A percentile compares a stretch with the other conserved stretches of the same genome.
Conservation (phyloP, 768 basidiomycete species). For the Rhizopogon vinicolor region DNA sequence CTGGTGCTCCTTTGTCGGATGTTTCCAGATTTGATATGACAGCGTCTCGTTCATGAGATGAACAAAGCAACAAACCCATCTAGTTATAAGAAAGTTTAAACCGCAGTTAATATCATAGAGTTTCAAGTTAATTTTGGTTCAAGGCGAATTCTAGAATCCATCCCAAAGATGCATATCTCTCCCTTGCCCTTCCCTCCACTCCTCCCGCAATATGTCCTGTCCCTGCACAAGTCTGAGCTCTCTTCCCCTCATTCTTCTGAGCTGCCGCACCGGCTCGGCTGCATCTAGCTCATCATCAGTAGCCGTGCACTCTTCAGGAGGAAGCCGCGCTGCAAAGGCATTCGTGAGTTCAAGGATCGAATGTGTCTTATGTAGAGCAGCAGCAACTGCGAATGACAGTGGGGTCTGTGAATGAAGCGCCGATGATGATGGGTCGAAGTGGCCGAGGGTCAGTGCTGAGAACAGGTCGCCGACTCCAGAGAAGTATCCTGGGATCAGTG, state of each 20-base stretch:
- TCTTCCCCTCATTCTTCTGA: conserved; percentile 74
- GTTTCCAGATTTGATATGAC: too few relatives aligned
- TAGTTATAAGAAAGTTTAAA: too few relatives aligned
- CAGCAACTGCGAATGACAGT: conserved; percentile 38
- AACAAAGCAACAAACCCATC: too few relatives aligned
- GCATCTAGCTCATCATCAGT: conserved; percentile 80
- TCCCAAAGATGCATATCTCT: conserved; percentile 28
- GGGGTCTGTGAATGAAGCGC: conserved; percentile 25
- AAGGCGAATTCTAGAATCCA: conserved; percentile 25
- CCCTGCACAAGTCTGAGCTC: conserved; percentile 84
- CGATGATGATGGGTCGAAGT: conserved; percentile 44
- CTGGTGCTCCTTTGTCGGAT: too few relatives aligned
- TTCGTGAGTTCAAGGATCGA: conserved; percentile 65
- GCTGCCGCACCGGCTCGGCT: conserved; percentile 55
- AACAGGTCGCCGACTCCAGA: conserved; percentile 97
- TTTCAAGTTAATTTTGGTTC: too few relatives aligned
- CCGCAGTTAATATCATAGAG: background rate
- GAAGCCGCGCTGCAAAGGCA: conserved; percentile 47
- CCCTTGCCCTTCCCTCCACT: conserved; percentile 23
- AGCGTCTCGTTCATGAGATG: too few relatives aligned
- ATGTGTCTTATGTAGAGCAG: conserved; percentile 71
- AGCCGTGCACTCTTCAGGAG: conserved; percentile 50
- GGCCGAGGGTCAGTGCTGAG: conserved; percentile 84
- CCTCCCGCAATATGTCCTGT: conserved; percentile 59
- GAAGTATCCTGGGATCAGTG: conserved; percentile 85